Conservation (phyloP, 805 yeast genomes). For the Lachancea thermotolerans region DNA sequence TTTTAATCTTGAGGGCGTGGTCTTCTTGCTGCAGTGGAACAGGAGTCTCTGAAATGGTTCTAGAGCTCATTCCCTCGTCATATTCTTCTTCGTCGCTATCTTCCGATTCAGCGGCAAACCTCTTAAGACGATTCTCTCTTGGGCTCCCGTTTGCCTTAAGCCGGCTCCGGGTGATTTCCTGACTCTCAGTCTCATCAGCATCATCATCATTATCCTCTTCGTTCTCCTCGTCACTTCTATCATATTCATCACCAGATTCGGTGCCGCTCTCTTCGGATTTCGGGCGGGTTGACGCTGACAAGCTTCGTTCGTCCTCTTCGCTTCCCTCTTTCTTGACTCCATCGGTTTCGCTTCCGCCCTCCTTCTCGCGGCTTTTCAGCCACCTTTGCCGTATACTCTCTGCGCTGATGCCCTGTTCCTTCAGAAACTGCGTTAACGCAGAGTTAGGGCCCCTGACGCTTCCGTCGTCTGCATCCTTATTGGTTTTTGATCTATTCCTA, state of each 20-base stretch:
- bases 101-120: slow-evolving; percentile 4
- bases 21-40: slow-evolving; percentile 6
- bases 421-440: slow-evolving; percentile 81
- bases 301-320: not conserved
- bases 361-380: slow-evolving; percentile 28
- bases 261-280: not conserved
- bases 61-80: slow-evolving; percentile 3
- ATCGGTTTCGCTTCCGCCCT: slow-evolving; percentile 13
- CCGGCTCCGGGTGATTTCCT: not conserved
- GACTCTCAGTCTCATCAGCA: slow-evolving; percentile 10
- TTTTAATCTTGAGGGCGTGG: slow-evolving; percentile 35
- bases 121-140: slow-evolving; percentile 1
- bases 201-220: slow-evolving; percentile 20
- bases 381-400: slow-evolving; percentile 57
- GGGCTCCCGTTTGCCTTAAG: not conserved
- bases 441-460: slow-evolving; percentile 57
- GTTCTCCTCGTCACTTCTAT: slow-evolving; percentile 7
- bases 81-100: slow-evolving; percentile 23
- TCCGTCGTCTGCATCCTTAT: slow-evolving; percentile 16
- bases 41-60: slow-evolving; percentile 7
- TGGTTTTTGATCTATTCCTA: slow-evolving; percentile 22
- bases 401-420: slow-evolving; percentile 85
- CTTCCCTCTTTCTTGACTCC: slow-evolving; percentile 19
- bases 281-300: not conserved
- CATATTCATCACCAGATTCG: slow-evolving; percentile 3